phyloP scores from a whole-genome alignment of 1,139 yeast genomes.

The Saccharomyces hybrid region DNA sequence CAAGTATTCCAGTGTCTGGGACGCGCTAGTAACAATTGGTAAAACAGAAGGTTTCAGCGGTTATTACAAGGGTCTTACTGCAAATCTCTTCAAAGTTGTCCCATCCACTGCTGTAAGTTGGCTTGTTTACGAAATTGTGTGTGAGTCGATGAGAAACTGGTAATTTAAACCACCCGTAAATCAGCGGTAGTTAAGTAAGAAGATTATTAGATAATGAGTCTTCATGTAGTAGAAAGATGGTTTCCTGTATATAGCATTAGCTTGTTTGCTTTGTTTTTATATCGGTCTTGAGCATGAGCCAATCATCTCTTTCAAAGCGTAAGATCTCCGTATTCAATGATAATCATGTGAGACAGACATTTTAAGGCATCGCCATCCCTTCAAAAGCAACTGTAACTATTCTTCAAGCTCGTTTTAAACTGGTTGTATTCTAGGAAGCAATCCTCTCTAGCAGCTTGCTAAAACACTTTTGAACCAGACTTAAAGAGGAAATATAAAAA shows the following conservation, averaged over 20 bases:
- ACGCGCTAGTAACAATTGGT: constrained; percentile 65
- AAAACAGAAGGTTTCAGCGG: constrained; percentile 71
- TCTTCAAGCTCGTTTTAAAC: not conserved
- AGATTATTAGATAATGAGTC: no score
- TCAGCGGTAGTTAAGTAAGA: not conserved
- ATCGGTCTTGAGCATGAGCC: constrained; percentile 5
- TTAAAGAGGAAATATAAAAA: constrained; percentile 5
- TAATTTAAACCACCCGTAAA: not conserved
- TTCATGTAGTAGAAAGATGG: not conserved
- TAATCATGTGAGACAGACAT: not conserved
- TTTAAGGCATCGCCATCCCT: not conserved
- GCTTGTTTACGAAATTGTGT: constrained; percentile 69
- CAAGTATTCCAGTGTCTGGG: constrained; percentile 61
- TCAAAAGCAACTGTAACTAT: not conserved
- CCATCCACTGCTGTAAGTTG: constrained; percentile 96
- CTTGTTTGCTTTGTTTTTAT: constrained; percentile 17
- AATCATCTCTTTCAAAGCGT: not conserved
- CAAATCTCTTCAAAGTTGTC: constrained; percentile 82
- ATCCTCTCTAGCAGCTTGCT: not conserved
- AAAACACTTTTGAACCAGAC: not conserved
- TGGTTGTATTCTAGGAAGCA: not conserved
- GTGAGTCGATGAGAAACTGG: constrained; percentile 15
- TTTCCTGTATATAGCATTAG: constrained; percentile 5
- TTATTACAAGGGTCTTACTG: constrained; percentile 79
- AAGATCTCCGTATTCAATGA: not conserved